These are phyloP conservation scores for Diaporthe humulicola DNA, from an alignment of 2,329 filamentous ascomycete species.

Conservation along the genomic window DNA sequence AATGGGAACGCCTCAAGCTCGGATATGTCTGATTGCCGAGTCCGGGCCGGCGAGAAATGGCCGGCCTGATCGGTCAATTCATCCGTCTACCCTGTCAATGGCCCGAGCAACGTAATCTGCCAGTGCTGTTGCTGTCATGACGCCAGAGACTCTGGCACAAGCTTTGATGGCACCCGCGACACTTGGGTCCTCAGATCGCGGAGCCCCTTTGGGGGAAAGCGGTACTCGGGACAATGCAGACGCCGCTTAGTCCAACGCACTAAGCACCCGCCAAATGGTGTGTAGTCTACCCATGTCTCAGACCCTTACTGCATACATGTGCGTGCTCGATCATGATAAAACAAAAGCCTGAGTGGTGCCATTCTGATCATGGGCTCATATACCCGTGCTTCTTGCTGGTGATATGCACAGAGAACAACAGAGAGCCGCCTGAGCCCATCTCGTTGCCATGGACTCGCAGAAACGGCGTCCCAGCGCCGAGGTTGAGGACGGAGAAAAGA, in stretches of 20 bases:
- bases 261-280: background rate
- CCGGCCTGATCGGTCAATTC: background rate
- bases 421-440: background rate
- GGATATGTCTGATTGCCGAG: constrained; percentile 20
- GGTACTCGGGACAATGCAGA: constrained; percentile 21
- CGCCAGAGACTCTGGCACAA: constrained; percentile 7
- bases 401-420: background rate
- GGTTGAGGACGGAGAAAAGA: background rate
- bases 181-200: background rate
- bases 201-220: background rate
- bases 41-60: background rate
- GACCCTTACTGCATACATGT: background rate
- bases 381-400: too few relatives aligned
- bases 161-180: constrained; percentile 9
- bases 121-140: background rate
- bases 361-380: background rate
- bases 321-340: background rate
- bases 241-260: background rate
- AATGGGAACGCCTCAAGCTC: background rate
- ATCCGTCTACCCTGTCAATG: background rate
- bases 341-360: background rate
- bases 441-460: background rate
- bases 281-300: background rate
- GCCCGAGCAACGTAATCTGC: background rate
- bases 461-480: background rate